Evolutionary conservation across 1,139 yeast species (phyloP).

Genomic region (Candida sp.): DNA sequence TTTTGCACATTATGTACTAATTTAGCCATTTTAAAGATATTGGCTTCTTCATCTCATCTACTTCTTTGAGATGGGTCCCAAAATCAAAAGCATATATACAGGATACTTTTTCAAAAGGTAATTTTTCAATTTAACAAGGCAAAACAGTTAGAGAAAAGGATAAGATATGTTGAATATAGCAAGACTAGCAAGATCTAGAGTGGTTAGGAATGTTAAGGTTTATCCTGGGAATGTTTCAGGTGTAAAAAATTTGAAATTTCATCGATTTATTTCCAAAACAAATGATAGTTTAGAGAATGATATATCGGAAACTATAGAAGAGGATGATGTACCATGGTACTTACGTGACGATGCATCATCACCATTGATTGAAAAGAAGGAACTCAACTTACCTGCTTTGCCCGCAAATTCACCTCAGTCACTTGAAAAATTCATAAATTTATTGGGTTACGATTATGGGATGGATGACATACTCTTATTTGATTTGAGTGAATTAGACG

Average conservation of each 20-base stretch:
- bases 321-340: constrained; percentile 56
- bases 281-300: background rate
- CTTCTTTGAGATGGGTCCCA: background rate
- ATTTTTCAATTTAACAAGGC: background rate
- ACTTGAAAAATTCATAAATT: constrained; percentile 40
- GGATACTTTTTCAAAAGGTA: background rate
- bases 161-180: background rate
- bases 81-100: background rate
- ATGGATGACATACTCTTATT: constrained; percentile 57
- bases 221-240: background rate
- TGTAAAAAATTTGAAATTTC: background rate
- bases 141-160: background rate
- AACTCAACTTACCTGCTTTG: constrained; percentile 38
- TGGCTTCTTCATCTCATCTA: background rate
- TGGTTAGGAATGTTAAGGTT: background rate
- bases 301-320: background rate
- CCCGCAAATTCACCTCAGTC: constrained; percentile 58
- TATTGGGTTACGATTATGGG: constrained; percentile 61
- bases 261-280: background rate
- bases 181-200: background rate
- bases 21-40: constrained; percentile 54
- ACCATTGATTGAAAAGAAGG: constrained; percentile 23
- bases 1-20: constrained; percentile 88
- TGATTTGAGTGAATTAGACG: constrained; percentile 37
- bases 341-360: constrained; percentile 51